Base-by-base conservation (phyloP, 1,284 basidiomycete species). In the Leccinum fuscescens region DNA sequence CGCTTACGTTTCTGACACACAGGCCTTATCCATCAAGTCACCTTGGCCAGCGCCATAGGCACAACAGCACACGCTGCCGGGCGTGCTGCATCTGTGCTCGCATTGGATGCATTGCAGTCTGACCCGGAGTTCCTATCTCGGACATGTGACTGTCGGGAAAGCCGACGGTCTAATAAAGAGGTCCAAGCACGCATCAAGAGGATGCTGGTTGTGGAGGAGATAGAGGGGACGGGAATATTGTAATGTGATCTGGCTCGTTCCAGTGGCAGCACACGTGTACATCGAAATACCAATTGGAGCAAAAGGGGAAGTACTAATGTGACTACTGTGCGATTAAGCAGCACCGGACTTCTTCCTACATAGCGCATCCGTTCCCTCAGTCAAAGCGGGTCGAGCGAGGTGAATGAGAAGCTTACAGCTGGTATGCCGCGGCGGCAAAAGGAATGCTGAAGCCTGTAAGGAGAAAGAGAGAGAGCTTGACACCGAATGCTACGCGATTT, bases 21-120 rank as follows among this genome's bases (percentile, higher is more conserved):
- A 87, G 89, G 90, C 33, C 63, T 89, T 49, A 78, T 91, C 4
- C 91, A 93, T 69, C 81, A 84, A 44, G 75, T 82, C 24, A 75
- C 84, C 49, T 74, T 92, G 42, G 82, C 87, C n/a, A 84, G 77
- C 55, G 86, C 80, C 4, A 76, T 77, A 57, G 86, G 85, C 57
- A 61, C 69, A 6, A 80, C 80, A 3, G 73, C 78, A 6, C 74
- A 79, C 20, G 75, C 80, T 17, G 87, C 89, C 14, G 80, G 85
- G 7, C 81, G 88, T 61, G 76, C 73, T 31, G 86, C 84, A 6
- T 86, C 86, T 8, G 66, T 81, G 55, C 76, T 76, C 17, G 89
- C 89, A 8, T 70, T 92, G 59, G 85, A 89, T 67, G 83, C 82
- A 11, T 71, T 92, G 52, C 82, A 89, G 63, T 81, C 81, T 24